These are phyloP conservation scores for Quercus engelmannii DNA, from an alignment of 306 rosid species.

Conservation along the genomic window DNA sequence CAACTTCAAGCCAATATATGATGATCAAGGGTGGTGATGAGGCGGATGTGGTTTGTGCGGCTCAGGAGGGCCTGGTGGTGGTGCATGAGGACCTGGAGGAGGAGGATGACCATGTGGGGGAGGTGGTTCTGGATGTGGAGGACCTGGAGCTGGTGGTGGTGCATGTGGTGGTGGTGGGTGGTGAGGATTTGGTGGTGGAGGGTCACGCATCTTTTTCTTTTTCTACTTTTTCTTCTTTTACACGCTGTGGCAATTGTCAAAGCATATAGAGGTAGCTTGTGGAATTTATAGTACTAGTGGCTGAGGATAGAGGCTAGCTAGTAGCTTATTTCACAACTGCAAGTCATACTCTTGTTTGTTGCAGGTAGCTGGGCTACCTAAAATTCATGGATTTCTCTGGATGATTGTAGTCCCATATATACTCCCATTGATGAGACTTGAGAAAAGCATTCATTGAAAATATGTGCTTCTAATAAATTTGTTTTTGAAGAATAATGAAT, in stretches of 20 bases:
- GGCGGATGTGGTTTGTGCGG: constrained; percentile 40
- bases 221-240: too few species aligned
- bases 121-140: constrained; percentile 26
- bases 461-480: background rate
- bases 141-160: constrained; percentile 26
- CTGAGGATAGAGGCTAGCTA: background rate
- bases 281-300: background rate
- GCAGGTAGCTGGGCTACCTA: constrained; percentile 5
- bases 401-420: background rate
- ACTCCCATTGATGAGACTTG: background rate
- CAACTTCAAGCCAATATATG: background rate
- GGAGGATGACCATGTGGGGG: constrained; percentile 31
- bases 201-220: constrained; percentile 33
- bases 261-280: background rate
- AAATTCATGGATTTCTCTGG: constrained; percentile 1
- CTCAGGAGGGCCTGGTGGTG: constrained; percentile 29
- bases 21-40: constrained; percentile 15
- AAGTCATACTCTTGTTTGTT: constrained; percentile 8
- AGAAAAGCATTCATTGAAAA: background rate
- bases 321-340: background rate
- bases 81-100: constrained; percentile 33
- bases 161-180: constrained; percentile 34
- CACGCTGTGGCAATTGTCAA: background rate
- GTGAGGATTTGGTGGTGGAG: constrained; percentile 37
- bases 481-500: too few species aligned